phyloP scores from a whole-genome alignment of 2,329 filamentous ascomycete species.

The Alternaria sp. region DNA sequence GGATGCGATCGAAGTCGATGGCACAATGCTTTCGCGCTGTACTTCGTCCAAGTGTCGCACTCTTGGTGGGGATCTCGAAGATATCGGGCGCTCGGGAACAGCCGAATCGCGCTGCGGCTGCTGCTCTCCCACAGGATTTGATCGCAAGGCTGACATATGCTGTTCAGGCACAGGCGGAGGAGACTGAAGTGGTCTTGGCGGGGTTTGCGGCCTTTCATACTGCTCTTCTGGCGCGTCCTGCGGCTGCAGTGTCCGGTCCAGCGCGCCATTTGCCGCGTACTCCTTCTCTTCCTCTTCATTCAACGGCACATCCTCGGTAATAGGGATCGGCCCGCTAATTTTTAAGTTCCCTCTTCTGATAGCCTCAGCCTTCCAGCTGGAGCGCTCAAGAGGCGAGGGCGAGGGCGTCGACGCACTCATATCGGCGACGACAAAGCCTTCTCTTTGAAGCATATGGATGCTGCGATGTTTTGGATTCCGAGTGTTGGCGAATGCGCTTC shows the following conservation, averaged over 20 bases:
- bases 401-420: constrained; percentile 37
- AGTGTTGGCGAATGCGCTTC: constrained; percentile 19
- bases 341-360: constrained; percentile 48
- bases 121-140: constrained; percentile 17
- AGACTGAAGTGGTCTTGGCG: constrained; percentile 19
- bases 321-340: constrained; percentile 49
- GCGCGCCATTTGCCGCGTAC: constrained; percentile 33
- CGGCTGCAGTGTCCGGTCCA: constrained; percentile 17
- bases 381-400: constrained; percentile 37
- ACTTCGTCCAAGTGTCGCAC: constrained; percentile 32
- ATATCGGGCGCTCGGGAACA: constrained; percentile 5
- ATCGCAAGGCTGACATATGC: constrained; percentile 13
- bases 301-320: constrained; percentile 44
- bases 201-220: constrained; percentile 18
- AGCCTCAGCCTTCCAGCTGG: constrained; percentile 50
- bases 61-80: constrained; percentile 25
- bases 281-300: constrained; percentile 45
- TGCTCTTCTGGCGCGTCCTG: constrained; percentile 22
- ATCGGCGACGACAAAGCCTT: constrained; percentile 38
- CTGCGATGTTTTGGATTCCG: constrained; percentile 17
- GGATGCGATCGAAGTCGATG: constrained; percentile 29
- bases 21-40: constrained; percentile 34
- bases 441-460: constrained; percentile 43
- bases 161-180: constrained; percentile 19
- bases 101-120: constrained; percentile 13